These are phyloP conservation scores for Mollisiaceae sp. DNA, from an alignment of 2,329 filamentous ascomycete species.

Conservation along the genomic window DNA sequence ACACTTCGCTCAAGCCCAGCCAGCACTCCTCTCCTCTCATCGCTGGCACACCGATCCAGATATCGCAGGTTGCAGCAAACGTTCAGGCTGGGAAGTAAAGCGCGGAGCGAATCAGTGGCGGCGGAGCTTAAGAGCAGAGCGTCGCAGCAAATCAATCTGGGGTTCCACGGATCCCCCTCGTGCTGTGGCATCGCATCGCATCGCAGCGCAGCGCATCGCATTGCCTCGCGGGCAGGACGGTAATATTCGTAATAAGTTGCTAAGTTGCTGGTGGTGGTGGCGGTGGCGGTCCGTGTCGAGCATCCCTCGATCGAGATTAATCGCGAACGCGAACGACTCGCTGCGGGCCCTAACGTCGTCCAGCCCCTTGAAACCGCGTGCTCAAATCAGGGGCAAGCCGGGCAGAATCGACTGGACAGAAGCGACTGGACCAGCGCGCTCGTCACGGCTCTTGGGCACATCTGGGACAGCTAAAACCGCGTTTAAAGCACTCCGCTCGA, in stretches of 20 bases:
- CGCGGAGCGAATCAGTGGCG: slow-evolving; percentile 1
- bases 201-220: too few species aligned
- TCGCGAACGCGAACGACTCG: background rate
- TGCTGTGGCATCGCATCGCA: too few species aligned
- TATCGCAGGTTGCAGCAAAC: background rate
- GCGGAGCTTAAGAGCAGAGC: background rate
- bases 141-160: slow-evolving; percentile 10
- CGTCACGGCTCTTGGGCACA: background rate
- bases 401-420: background rate
- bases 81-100: background rate
- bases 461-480: background rate
- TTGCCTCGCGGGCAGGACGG: too few species aligned
- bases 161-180: background rate
- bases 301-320: background rate
- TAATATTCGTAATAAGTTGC: too few species aligned
- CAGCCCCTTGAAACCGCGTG: slow-evolving; percentile 1
- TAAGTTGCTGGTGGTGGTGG: too few species aligned
- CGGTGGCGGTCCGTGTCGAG: too few species aligned
- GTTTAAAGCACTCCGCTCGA: background rate
- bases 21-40: too few species aligned
- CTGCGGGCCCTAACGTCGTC: background rate
- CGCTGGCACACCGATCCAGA: background rate
- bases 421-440: background rate
- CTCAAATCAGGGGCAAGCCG: background rate
- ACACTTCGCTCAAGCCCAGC: too few species aligned